These are phyloP conservation scores for Rhizoctonia solani DNA, from an alignment of 1,284 basidiomycete genomes.

Conservation along the genomic window DNA sequence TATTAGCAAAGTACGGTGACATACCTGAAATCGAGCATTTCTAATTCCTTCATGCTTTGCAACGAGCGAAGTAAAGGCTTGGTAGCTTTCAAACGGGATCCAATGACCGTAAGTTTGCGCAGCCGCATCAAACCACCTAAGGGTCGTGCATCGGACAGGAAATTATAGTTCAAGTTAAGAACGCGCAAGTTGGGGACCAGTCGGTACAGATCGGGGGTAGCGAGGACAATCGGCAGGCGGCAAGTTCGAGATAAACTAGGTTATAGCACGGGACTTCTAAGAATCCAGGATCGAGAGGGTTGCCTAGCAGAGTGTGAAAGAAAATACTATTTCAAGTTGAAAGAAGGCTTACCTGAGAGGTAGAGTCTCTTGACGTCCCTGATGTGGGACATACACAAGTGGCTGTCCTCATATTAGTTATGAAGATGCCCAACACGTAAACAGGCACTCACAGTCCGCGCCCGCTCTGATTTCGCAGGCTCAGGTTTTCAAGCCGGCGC, in stretches of 20 bases:
- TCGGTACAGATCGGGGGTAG: slow-evolving; percentile 71
- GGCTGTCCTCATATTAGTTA: slow-evolving; percentile 32
- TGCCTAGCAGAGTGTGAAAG: slow-evolving; percentile 43
- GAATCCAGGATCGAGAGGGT: slow-evolving; percentile 47
- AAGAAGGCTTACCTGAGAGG: slow-evolving; percentile 74
- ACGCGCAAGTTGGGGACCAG: slow-evolving; percentile 86
- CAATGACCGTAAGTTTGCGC: slow-evolving; percentile 83
- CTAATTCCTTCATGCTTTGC: slow-evolving; percentile 71
- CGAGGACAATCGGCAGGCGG: slow-evolving; percentile 80
- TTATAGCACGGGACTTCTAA: slow-evolving; percentile 77
- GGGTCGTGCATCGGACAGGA: slow-evolving; percentile 64
- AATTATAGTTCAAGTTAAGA: slow-evolving; percentile 96
- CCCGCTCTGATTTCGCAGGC: slow-evolving; percentile 85
- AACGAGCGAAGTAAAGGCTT: slow-evolving; percentile 72
- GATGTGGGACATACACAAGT: slow-evolving; percentile 67
- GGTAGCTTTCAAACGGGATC: slow-evolving; percentile 73
- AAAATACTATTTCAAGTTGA: slow-evolving; percentile 17
- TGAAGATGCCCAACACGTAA: neutral
- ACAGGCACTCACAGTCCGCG: slow-evolving; percentile 66
- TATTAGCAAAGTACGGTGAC: slow-evolving; percentile 42
- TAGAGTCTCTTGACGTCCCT: slow-evolving; percentile 92
- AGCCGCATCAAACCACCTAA: slow-evolving; percentile 76
- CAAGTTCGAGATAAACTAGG: slow-evolving; percentile 90
- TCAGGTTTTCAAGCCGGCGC: slow-evolving; percentile 83
- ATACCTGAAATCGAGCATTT: slow-evolving; percentile 89